A percentile compares a stretch with the other conserved stretches of the same genome.
phyloP scores from a whole-genome alignment of 176 grass and related monocot species.

The Oryza meyeriana region DNA sequence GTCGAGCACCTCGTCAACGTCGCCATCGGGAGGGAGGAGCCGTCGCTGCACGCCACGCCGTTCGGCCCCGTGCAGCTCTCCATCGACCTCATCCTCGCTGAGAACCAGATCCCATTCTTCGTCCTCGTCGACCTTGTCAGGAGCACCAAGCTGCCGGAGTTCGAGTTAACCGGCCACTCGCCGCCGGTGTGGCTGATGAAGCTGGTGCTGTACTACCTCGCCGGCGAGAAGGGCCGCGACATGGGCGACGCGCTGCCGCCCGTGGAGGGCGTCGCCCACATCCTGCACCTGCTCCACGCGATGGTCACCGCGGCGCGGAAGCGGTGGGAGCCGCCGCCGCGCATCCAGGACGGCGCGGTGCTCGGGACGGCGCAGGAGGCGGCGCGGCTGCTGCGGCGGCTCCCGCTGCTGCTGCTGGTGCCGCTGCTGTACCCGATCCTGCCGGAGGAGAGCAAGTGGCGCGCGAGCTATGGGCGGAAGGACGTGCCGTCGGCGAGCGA shows the following conservation, averaged over 20 bases:
- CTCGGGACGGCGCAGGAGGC: constrained; percentile 13
- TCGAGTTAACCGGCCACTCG: not conserved
- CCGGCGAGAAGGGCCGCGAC: constrained; percentile 39
- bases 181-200: constrained; percentile 21
- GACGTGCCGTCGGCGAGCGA: constrained; percentile 46
- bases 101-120: constrained; percentile 53
- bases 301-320: constrained; percentile 30
- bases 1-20: constrained; percentile 51
- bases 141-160: constrained; percentile 20
- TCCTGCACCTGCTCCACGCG: constrained; percentile 48
- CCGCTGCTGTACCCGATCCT: constrained; percentile 52
- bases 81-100: constrained; percentile 48
- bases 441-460: constrained; percentile 40
- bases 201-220: constrained; percentile 38
- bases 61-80: constrained; percentile 44
- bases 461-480: constrained; percentile 32
- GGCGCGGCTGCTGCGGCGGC: constrained; percentile 27
- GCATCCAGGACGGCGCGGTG: constrained; percentile 12
- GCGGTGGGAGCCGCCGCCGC: constrained; percentile 21
- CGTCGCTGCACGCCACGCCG: constrained; percentile 35
- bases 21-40: not conserved
- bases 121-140: constrained; percentile 37
- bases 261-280: not conserved
- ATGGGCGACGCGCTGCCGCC: not conserved
- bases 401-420: constrained; percentile 48